Percentiles rank a stretch among this genome's conserved stretches.
These are phyloP conservation scores for Uronychia setigera DNA, from an alignment of 73 alveolate genomes.

Conservation along the genomic window DNA sequence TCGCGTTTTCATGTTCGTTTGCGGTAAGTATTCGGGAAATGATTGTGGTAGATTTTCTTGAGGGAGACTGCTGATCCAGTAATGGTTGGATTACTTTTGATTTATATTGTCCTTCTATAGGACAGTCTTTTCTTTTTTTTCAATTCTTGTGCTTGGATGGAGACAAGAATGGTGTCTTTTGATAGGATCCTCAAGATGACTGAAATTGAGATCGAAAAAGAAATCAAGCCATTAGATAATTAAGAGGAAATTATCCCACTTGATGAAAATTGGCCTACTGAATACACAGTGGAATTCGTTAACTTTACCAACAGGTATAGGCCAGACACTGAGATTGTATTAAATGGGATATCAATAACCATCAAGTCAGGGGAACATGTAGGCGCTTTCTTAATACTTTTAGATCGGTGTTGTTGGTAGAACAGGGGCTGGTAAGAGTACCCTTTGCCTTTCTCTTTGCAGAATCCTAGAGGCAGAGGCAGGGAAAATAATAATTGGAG, in stretches of 20 bases:
- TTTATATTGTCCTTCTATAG: slow-evolving; percentile 38
- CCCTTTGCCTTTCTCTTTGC: slow-evolving; percentile 80
- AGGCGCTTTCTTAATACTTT: neutral
- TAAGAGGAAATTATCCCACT: slow-evolving; percentile 20
- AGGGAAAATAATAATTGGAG: slow-evolving; percentile 87
- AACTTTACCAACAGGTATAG: slow-evolving; percentile 82
- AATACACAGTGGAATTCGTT: slow-evolving; percentile 72
- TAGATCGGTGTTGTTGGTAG: slow-evolving; percentile 94
- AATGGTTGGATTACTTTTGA: slow-evolving; percentile 44
- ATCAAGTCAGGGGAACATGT: slow-evolving; percentile 78
- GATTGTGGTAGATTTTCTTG: neutral
- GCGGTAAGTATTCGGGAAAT: slow-evolving; percentile 34
- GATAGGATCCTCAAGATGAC: slow-evolving; percentile 54
- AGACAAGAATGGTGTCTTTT: slow-evolving; percentile 51
- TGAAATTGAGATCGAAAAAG: neutral
- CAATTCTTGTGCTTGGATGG: slow-evolving; percentile 31
- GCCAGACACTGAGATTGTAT: slow-evolving; percentile 82
- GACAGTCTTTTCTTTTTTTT: slow-evolving; percentile 26
- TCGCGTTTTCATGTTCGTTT: slow-evolving; percentile 14
- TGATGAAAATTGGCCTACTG: slow-evolving; percentile 71
- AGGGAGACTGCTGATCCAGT: slow-evolving; percentile 9
- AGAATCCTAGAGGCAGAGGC: slow-evolving; percentile 90
- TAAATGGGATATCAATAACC: slow-evolving; percentile 71
- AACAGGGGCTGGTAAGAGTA: slow-evolving; percentile 97
- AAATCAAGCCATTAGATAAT: slow-evolving; percentile 30